Percentiles rank a stretch among this genome's conserved stretches.
Evolutionary conservation across 2,329 filamentous ascomycete genomes (phyloP).

Genomic region (Septoria petroselini): DNA sequence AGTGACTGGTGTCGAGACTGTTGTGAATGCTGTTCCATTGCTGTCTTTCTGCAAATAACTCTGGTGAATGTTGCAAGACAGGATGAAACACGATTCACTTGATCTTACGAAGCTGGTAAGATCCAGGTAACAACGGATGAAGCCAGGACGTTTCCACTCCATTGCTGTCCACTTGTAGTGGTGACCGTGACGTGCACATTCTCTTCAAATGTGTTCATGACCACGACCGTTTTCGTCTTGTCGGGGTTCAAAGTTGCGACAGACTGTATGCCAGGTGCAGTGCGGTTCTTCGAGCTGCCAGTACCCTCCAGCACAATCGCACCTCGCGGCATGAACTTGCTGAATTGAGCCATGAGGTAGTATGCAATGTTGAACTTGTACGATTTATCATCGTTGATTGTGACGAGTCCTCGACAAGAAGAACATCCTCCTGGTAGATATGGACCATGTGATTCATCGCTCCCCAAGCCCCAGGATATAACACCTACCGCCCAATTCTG

Average conservation of each 20-base stretch:
- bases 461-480: slow-evolving; percentile 14
- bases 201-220: slow-evolving; percentile 12
- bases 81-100: not conserved
- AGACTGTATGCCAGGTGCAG: slow-evolving; percentile 8
- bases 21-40: not conserved
- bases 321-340: slow-evolving; percentile 16
- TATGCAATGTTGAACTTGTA: slow-evolving; percentile 20
- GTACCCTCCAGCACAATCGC: slow-evolving; percentile 11
- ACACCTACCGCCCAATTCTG: slow-evolving; percentile 14
- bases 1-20: not conserved
- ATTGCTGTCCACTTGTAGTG: slow-evolving; percentile 11
- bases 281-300: slow-evolving; percentile 6
- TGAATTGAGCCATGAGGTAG: slow-evolving; percentile 23
- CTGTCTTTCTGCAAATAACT: not conserved
- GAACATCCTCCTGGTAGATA: slow-evolving; percentile 15
- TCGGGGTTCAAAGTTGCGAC: slow-evolving; percentile 20
- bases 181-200: slow-evolving; percentile 12
- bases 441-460: slow-evolving; percentile 1
- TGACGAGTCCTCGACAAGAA: slow-evolving; percentile 16
- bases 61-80: not conserved
- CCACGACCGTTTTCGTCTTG: slow-evolving; percentile 17
- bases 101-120: slow-evolving; percentile 3
- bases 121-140: slow-evolving; percentile 16
- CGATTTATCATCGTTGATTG: slow-evolving; percentile 11
- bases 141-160: slow-evolving; percentile 18